phyloP scores from a whole-genome alignment of 2,329 filamentous ascomycete species.

The Capronia americana region DNA sequence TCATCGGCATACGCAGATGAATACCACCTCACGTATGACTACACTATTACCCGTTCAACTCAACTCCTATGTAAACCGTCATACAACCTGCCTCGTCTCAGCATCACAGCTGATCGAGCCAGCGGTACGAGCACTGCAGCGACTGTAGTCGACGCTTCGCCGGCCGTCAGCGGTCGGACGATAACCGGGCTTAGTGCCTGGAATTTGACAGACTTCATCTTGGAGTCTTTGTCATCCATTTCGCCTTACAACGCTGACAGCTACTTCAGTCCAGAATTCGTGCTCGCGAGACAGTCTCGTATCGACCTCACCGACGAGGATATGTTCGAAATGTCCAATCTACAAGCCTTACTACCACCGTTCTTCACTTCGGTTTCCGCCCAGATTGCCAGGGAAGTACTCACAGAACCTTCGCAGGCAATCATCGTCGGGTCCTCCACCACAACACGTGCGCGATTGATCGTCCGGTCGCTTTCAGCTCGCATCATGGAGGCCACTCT shows the following conservation, averaged over 20 bases:
- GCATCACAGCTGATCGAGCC: not conserved
- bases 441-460: not conserved
- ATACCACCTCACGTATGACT: not conserved
- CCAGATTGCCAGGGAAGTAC: not conserved
- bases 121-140: not conserved
- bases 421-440: not conserved
- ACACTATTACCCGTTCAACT: constrained; percentile 4
- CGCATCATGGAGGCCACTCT: constrained; percentile 5
- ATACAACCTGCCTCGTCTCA: constrained; percentile 2
- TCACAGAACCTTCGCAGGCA: not conserved
- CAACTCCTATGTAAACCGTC: constrained; percentile 3
- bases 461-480: not conserved
- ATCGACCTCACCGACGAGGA: not conserved
- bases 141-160: not conserved
- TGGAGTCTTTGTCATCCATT: not conserved
- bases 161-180: not conserved
- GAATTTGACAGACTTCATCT: constrained; percentile 1
- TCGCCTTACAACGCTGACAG: not conserved
- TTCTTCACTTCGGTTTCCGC: constrained; percentile 2
- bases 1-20: not conserved
- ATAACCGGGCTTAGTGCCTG: not conserved
- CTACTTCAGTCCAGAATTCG: not conserved
- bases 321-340: not conserved
- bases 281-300: not conserved
- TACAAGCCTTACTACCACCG: not conserved